Evolutionary conservation across 2,329 filamentous ascomycete genomes (phyloP), one percentile per base, ranked within the genome.

Genomic region (Xylariaceae sp.): DNA sequence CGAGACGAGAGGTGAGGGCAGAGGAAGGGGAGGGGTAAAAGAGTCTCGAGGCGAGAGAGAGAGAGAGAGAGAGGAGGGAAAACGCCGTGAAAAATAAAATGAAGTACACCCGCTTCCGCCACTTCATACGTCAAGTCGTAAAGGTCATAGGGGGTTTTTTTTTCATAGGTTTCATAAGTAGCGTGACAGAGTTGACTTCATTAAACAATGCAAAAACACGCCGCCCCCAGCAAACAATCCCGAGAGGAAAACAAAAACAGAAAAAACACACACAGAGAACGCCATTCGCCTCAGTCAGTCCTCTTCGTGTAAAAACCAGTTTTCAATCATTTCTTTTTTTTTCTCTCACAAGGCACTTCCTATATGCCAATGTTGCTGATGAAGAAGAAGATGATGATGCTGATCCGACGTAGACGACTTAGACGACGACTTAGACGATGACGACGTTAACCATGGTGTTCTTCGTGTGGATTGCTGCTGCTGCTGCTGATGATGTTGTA

Each of bases 281-380:
- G 19, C 53, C 49, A 11, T 37, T 8, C 32, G 19, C 19, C 19
- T 19, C 0, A 19, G 1, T 19, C 19, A 19, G 19, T 19, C 19
- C 1, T 19, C 19, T 19, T 19, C 19, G 19, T 19, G 19, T 34
- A 34, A 7, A 37, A 2, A 3, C 32, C 31, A 19, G 19, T 19
- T 19, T 19, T 19, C 19, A 19, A 19, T 19, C 19, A 19, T 19
- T 19, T 19, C 19, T 1, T 19, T 19, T 19, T 19, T 19, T 19
- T 19, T 19, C 29, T 3, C 11, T 55, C 46, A 60, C 50, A 61
- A 44, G 40, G 57, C 57, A 35, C 54, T 60, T 46, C 58, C 58
- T 53, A 60, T 60, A 48, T 41, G 44, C 58, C 55, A 58, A 37
- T 59, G 44, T 11, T 51, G 37, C 11, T 41, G 40, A n/a, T 51